Conservation (phyloP, 345 rosid genomes). For the Geranium brycei region DNA sequence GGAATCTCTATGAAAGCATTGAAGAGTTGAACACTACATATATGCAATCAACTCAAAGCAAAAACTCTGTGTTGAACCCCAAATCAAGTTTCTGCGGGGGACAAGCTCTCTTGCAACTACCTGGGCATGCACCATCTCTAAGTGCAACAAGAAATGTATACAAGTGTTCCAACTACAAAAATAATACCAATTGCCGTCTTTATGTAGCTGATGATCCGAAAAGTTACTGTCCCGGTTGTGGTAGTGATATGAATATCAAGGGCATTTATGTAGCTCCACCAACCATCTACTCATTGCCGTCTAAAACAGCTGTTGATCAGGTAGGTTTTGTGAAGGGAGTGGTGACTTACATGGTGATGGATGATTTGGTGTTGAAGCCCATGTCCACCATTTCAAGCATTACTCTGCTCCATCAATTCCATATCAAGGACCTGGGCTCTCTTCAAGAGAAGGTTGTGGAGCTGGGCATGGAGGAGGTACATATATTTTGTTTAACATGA, state of each 20-base stretch:
- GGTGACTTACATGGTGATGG: conserved; percentile 24
- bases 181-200: too few species aligned
- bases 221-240: neutral
- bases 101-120: too few species aligned
- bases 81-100: too few species aligned
- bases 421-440: conserved; percentile 7
- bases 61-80: too few species aligned
- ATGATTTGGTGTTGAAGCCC: conserved; percentile 17
- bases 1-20: too few species aligned
- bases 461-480: conserved; percentile 15
- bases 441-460: conserved; percentile 13
- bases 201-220: too few species aligned
- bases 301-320: neutral
- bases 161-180: too few species aligned
- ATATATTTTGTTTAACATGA: neutral
- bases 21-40: too few species aligned
- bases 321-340: conserved; percentile 24
- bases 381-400: conserved; percentile 17
- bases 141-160: too few species aligned
- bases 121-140: too few species aligned
- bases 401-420: conserved; percentile 13
- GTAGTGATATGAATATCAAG: neutral
- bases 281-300: neutral
- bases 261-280: neutral
- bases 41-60: too few species aligned